A percentile compares a stretch with the other conserved stretches of the same genome.
These are phyloP conservation scores for Bacidia rubella DNA, from an alignment of 495 filamentous ascomycete species.

Conservation along the genomic window DNA sequence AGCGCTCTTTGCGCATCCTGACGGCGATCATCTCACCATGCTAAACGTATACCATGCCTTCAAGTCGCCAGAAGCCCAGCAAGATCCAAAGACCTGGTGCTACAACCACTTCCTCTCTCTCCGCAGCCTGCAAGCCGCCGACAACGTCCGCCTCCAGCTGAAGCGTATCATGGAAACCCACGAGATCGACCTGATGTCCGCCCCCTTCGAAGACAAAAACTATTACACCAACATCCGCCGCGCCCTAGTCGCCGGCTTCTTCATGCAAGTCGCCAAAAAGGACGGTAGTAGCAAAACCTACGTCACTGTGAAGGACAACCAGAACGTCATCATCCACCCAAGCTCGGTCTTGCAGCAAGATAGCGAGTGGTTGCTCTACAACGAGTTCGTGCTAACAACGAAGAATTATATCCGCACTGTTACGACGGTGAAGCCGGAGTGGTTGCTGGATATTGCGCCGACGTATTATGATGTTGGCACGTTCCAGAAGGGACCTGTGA, in stretches of 20 bases:
- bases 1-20: conserved; percentile 74
- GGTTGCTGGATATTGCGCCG: conserved; percentile 88
- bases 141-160: conserved; percentile 83
- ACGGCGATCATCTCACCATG: conserved; percentile 91
- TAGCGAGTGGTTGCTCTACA: conserved; percentile 94
- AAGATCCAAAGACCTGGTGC: conserved; percentile 78
- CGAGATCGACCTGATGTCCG: conserved; percentile 72
- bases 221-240: conserved; percentile 96
- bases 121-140: conserved; percentile 77
- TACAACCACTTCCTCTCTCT: conserved; percentile 94
- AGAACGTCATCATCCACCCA: conserved; percentile 83
- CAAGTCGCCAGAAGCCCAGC: conserved; percentile 59
- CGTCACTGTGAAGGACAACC: conserved; percentile 86
- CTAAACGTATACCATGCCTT: conserved; percentile 98
- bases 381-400: conserved; percentile 93
- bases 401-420: conserved; percentile 80
- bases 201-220: conserved; percentile 84
- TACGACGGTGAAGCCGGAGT: conserved; percentile 58
- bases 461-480: conserved; percentile 77
- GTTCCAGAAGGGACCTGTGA: conserved; percentile 79
- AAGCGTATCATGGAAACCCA: conserved; percentile 91
- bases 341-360: conserved; percentile 75
- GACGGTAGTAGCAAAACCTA: conserved; percentile 67
- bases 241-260: conserved; percentile 90
- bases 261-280: conserved; percentile 98